Conservation (phyloP, 345 rosid genomes). For the Angophora floribunda region DNA sequence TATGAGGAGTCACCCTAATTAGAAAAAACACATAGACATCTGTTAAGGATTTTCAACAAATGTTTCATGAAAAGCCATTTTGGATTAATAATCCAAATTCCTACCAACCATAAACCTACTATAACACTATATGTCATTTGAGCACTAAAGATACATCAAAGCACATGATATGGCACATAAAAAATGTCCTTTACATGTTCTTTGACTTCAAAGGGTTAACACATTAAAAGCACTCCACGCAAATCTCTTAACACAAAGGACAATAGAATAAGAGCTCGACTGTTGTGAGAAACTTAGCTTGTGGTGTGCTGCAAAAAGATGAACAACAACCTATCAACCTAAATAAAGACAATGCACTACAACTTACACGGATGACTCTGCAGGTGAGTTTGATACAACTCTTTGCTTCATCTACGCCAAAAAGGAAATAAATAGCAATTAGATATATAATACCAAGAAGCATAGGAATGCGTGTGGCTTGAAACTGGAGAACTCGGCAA, state of each 20-base stretch:
- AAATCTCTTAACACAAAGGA: not conserved
- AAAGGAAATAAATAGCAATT: not conserved
- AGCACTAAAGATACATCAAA: not conserved
- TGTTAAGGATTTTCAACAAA: not conserved
- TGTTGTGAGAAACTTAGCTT: not conserved
- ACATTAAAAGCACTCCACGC: not conserved
- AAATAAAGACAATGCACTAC: not conserved
- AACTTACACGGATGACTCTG: conserved; percentile 24
- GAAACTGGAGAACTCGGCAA: not conserved
- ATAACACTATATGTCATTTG: not conserved
- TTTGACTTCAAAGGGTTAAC: not conserved
- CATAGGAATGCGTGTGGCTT: not conserved
- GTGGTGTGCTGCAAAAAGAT: not conserved
- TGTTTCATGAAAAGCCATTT: not conserved
- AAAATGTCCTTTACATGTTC: not conserved
- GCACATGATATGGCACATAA: not conserved
- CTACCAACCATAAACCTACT: not conserved
- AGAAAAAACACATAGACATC: not conserved
- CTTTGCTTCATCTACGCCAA: conserved; percentile 28
- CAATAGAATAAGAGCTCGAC: not conserved
- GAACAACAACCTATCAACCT: not conserved
- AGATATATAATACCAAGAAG: not conserved
- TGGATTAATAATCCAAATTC: not conserved
- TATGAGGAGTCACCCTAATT: not conserved
- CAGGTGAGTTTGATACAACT: conserved; percentile 5